These are phyloP conservation scores for Massarina eburnea DNA, from an alignment of 2,329 filamentous ascomycete genomes.

Conservation along the genomic window DNA sequence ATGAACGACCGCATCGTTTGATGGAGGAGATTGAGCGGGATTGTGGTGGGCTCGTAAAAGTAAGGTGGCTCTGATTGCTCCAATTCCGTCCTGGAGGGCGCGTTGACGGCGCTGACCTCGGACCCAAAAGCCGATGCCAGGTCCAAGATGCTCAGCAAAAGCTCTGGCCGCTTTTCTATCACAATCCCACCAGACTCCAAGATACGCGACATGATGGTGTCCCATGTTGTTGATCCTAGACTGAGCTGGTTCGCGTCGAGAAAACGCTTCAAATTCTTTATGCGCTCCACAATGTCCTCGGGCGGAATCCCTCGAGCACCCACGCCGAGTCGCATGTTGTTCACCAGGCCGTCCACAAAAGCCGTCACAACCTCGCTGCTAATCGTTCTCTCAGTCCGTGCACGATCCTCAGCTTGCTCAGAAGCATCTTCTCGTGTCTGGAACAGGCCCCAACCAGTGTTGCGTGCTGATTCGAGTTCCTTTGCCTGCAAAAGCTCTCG, in stretches of 20 bases:
- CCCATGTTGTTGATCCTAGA: slow-evolving; percentile 47
- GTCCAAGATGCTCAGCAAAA: slow-evolving; percentile 44
- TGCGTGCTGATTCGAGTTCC: slow-evolving; percentile 20
- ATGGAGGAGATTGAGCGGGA: slow-evolving; percentile 47
- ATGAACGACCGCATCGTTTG: slow-evolving; percentile 45
- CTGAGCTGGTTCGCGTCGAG: slow-evolving; percentile 42
- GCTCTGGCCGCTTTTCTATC: slow-evolving; percentile 47
- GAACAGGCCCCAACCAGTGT: slow-evolving; percentile 27
- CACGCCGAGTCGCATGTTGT: slow-evolving; percentile 47
- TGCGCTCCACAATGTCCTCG: slow-evolving; percentile 33
- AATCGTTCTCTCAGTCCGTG: slow-evolving; percentile 50
- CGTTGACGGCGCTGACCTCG: slow-evolving; percentile 42
- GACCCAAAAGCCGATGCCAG: slow-evolving; percentile 46
- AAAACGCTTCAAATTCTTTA: slow-evolving; percentile 42
- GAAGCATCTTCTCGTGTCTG: slow-evolving; percentile 15
- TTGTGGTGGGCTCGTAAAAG: slow-evolving; percentile 48
- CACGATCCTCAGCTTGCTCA: slow-evolving; percentile 26
- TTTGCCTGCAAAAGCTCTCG: slow-evolving; percentile 41
- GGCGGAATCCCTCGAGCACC: slow-evolving; percentile 42
- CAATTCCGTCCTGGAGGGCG: slow-evolving; percentile 22
- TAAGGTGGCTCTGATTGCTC: slow-evolving; percentile 36
- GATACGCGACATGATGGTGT: slow-evolving; percentile 52
- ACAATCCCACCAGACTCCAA: slow-evolving; percentile 52
- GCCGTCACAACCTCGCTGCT: slow-evolving; percentile 61
- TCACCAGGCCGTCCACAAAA: slow-evolving; percentile 56